A percentile compares a stretch with the other conserved stretches of the same genome.
Conservation (phyloP, 768 basidiomycete species). For the Lactarius akahatsu region DNA sequence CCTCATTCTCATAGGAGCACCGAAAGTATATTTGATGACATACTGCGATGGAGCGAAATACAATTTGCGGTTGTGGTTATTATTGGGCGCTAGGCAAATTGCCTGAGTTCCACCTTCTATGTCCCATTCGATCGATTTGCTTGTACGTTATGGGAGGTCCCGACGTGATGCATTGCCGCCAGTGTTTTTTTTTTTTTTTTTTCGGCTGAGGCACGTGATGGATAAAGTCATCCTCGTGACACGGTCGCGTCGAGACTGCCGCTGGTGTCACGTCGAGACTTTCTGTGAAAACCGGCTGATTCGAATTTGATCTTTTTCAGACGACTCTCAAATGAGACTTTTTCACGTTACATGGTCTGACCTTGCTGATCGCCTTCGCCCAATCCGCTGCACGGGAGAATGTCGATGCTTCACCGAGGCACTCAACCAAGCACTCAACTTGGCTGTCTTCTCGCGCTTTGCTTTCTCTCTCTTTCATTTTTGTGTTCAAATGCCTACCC, state of each 20-base stretch:
- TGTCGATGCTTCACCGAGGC: constrained; percentile 3
- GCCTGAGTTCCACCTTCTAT: neutral
- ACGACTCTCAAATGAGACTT: constrained; percentile 4
- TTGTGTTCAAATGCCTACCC: neutral
- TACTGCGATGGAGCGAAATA: neutral
- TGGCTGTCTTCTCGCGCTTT: neutral
- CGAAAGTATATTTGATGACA: constrained; percentile 38
- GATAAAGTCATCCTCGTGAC: neutral
- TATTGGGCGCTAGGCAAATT: neutral
- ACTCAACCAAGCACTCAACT: neutral
- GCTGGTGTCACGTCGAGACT: too few relatives aligned
- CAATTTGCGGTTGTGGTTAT: neutral
- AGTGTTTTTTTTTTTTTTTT: too few relatives aligned
- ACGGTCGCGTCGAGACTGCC: neutral
- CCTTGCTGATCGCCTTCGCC: neutral
- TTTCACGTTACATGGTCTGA: neutral
- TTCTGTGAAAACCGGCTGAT: neutral
- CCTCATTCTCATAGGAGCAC: constrained; percentile 40
- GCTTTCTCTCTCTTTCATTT: neutral
- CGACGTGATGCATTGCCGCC: neutral
- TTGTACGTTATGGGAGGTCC: neutral
- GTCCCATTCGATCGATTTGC: neutral
- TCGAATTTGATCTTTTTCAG: neutral
- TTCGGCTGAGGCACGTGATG: neutral
- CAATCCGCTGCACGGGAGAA: neutral